Base-by-base conservation (phyloP, 306 rosid species). In the Vicia faba region DNA sequence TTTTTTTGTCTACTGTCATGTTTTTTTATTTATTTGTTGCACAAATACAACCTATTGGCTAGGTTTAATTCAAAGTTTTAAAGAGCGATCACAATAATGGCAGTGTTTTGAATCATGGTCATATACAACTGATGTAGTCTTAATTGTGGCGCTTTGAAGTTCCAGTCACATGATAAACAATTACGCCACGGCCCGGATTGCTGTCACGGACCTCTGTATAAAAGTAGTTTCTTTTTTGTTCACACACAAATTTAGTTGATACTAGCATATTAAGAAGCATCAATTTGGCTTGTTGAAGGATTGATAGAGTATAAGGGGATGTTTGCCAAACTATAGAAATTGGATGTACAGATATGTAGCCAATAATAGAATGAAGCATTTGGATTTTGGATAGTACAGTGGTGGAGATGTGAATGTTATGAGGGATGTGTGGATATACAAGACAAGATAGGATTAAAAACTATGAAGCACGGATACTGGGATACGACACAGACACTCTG, bases 181-280 rank as follows among this genome's bases (percentile, higher is more conserved):
- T 48, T 48, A 48, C 4, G 25, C 10, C 11, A 11, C 2, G 25
- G 54, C 25, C 54, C 54, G 16, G 7, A 41, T 41, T 5, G 15
- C 5, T 5, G 46, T 12, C 2, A 7, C 2, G 13, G 15, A 11
- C 5, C 2, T 16, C 18, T 16, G 25, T 48, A 15, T 8, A 48
- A 48, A 16, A 48, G 41, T 44, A 33, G 55, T 55, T 58, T 4
- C 39, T 41, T 28, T 66, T 18, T 60, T 70, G 11, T 43, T 49
- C 35, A 14, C 43, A 26, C 18, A 19, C 11, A 48, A 40, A 18
- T 67, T 46, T 19, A 13, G 29, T 19, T 39, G 29, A 40, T 73
- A 62, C 46, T 56, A 29, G 53, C 56, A 60, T 56, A 50, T 23
- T 43, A 57, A 57, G 71, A 44, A 70, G 76, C 50, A 44, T 70